Percentiles rank a stretch among this genome's conserved stretches.
Conservation (phyloP, 352 stramenopile species). For the Phytophthora pisi region DNA sequence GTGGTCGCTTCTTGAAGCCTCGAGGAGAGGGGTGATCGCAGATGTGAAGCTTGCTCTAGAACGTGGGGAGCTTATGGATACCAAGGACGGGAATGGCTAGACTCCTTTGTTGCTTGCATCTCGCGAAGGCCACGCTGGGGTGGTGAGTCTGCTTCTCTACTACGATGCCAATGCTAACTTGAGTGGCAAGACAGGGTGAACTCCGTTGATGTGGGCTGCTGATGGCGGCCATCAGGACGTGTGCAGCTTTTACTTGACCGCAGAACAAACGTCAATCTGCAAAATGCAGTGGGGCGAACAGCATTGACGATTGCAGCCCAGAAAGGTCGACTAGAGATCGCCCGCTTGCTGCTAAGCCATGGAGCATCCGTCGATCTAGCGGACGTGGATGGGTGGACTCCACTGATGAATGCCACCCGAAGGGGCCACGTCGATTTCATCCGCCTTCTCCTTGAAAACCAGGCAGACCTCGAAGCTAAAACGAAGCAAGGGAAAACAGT, state of each 20-base stretch:
- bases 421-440: background rate
- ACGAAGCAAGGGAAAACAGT: background rate
- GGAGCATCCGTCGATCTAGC: background rate
- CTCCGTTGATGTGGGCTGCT: conserved; percentile 12
- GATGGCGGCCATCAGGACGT: conserved; percentile 1
- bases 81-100: conserved; percentile 8
- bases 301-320: background rate
- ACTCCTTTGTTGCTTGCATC: conserved; percentile 8
- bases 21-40: background rate
- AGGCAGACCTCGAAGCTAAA: background rate
- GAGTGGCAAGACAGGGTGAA: conserved; percentile 10
- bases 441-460: background rate
- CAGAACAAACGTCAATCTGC: background rate
- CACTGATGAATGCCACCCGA: background rate
- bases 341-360: background rate
- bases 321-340: background rate
- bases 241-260: background rate
- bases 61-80: conserved; percentile 1
- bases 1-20: background rate
- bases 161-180: conserved; percentile 8
- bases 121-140: background rate
- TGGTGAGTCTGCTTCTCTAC: conserved; percentile 6
- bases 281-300: background rate
- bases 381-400: background rate
- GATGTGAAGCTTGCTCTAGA: conserved; percentile 7